These are phyloP conservation scores for Lasiodiplodia citricola DNA, from an alignment of 2,329 filamentous ascomycete genomes.

Conservation along the genomic window DNA sequence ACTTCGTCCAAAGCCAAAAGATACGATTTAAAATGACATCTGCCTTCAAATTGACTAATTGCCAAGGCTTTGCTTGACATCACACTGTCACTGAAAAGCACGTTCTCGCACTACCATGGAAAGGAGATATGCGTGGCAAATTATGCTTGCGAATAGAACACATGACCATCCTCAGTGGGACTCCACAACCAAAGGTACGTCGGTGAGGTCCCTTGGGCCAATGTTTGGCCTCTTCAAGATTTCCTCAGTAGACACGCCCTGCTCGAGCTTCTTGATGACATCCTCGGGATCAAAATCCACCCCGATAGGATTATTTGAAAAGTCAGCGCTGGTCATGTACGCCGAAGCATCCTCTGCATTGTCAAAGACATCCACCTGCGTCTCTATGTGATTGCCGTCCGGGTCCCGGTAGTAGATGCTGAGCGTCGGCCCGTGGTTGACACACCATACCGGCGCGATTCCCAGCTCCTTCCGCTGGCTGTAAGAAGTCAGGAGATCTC, in stretches of 20 bases:
- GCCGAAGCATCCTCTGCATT: slow-evolving; percentile 43
- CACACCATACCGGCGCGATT: slow-evolving; percentile 49
- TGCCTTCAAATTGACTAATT: no score
- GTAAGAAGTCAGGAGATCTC: slow-evolving; percentile 46
- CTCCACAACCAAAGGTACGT: background rate
- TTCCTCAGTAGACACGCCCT: slow-evolving; percentile 30
- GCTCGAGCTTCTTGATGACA: slow-evolving; percentile 36
- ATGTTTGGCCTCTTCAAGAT: background rate
- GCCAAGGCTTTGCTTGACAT: no score
- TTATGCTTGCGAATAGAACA: no score
- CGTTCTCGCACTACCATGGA: no score
- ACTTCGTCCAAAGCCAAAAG: no score
- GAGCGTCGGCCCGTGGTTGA: slow-evolving; percentile 56
- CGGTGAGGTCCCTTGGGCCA: background rate
- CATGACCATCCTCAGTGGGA: background rate
- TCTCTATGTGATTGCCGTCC: slow-evolving; percentile 56
- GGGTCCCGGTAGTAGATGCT: slow-evolving; percentile 58
- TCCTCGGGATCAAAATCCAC: slow-evolving; percentile 54
- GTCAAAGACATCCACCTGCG: slow-evolving; percentile 49
- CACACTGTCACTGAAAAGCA: no score
- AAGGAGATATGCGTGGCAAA: no score
- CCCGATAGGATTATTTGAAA: slow-evolving; percentile 50
- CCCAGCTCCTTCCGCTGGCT: slow-evolving; percentile 42
- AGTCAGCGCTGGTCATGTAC: slow-evolving; percentile 43
- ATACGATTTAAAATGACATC: no score